Evolutionary conservation across 257 asterid genomes (phyloP).

Genomic region (Solanum lignicaule): DNA sequence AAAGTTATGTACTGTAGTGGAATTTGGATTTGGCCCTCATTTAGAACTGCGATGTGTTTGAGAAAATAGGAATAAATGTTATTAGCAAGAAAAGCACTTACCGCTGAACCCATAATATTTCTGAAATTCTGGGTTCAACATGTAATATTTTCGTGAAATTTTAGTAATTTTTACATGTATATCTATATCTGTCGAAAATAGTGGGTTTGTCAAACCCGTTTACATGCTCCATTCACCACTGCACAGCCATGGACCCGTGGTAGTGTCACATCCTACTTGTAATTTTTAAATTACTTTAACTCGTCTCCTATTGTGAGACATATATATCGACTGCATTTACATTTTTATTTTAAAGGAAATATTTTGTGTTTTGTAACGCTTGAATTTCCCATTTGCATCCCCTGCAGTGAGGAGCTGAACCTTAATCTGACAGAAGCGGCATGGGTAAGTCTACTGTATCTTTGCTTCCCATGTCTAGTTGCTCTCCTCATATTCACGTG

Average conservation of each 20-base stretch:
- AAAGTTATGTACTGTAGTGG: background rate
- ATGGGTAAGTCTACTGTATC: conserved; percentile 51
- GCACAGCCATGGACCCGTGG: background rate
- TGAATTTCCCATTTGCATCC: conserved; percentile 11
- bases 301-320: background rate
- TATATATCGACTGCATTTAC: background rate
- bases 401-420: conserved; percentile 85
- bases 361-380: background rate
- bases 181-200: background rate
- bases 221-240: background rate
- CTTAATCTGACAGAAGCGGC: conserved; percentile 95
- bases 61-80: background rate
- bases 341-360: background rate
- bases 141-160: background rate
- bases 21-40: background rate
- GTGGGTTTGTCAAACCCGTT: background rate
- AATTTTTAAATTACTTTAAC: background rate
- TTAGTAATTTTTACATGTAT: background rate
- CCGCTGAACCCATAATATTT: background rate
- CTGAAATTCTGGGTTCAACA: background rate
- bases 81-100: background rate
- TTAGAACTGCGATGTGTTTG: background rate
- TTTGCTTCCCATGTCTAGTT: background rate
- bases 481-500: background rate
- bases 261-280: background rate